phyloP scores from a whole-genome alignment of 148 eudicot genomes.

The Rhododendron simsii region DNA sequence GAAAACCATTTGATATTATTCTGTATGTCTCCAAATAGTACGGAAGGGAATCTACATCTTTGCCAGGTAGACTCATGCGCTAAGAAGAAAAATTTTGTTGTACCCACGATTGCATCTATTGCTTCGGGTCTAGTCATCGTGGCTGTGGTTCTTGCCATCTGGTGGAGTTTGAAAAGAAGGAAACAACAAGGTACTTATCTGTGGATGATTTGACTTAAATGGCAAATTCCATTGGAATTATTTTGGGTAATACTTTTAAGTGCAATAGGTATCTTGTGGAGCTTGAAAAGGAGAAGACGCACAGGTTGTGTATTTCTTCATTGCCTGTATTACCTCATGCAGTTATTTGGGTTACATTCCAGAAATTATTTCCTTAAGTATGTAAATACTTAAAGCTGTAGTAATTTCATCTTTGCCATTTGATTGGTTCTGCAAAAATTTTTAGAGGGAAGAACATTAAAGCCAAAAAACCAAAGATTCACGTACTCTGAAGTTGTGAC shows the following conservation, averaged over 20 bases:
- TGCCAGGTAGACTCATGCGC: background rate
- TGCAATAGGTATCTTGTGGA: constrained; percentile 15
- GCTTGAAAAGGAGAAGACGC: constrained; percentile 10
- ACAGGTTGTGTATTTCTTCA: background rate
- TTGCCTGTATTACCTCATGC: background rate
- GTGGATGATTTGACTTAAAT: background rate
- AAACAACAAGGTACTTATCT: background rate
- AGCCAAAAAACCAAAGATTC: constrained; percentile 6
- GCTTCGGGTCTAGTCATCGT: background rate
- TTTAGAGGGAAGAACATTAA: constrained; percentile 1
- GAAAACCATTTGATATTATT: background rate
- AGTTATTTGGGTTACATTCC: background rate
- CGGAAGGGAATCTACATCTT: no score
- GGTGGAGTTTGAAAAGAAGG: background rate
- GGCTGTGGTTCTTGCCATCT: background rate
- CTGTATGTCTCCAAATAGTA: no score
- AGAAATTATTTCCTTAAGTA: background rate
- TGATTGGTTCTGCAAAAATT: background rate
- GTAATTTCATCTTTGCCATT: background rate
- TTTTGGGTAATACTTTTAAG: constrained; percentile 3
- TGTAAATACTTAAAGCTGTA: background rate
- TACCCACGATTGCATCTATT: background rate
- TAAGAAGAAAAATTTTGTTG: background rate
- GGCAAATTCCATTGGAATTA: background rate
- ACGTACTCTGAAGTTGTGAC: constrained; percentile 22